Percentiles rank a stretch among this genome's conserved stretches.
phyloP scores from a whole-genome alignment of 768 basidiomycete species.

The Mycena leptocephala region DNA sequence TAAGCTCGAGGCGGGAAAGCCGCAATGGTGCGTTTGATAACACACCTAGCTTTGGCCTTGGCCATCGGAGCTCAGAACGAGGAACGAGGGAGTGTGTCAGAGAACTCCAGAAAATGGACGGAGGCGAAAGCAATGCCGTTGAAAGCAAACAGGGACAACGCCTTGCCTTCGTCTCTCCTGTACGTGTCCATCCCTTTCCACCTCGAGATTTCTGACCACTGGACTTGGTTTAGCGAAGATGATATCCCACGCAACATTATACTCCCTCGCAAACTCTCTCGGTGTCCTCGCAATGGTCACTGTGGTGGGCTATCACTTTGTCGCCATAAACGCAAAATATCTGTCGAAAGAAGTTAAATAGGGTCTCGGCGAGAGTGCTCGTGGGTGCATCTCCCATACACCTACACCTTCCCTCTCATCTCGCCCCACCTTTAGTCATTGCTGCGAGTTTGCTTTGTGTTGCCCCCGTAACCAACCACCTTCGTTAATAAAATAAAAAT shows the following conservation, averaged over 20 bases:
- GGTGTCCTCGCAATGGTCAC: slow-evolving; percentile 91
- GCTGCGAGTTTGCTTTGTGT: background rate
- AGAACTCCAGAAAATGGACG: slow-evolving; percentile 12
- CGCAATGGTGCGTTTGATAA: background rate
- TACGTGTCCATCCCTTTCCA: slow-evolving; percentile 33
- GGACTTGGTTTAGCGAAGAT: slow-evolving; percentile 55
- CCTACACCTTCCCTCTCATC: background rate
- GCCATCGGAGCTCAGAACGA: slow-evolving; percentile 61
- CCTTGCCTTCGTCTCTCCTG: slow-evolving; percentile 19
- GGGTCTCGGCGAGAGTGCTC: background rate
- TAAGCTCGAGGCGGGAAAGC: background rate
- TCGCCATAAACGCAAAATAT: slow-evolving; percentile 82
- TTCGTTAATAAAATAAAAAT: background rate
- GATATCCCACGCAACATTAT: slow-evolving; percentile 88
- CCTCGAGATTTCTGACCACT: background rate
- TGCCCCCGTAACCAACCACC: background rate
- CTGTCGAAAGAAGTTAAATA: slow-evolving; percentile 33
- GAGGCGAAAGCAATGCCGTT: slow-evolving; percentile 1
- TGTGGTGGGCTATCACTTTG: slow-evolving; percentile 91
- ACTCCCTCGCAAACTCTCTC: slow-evolving; percentile 86
- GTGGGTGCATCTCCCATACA: background rate
- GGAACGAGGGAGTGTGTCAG: slow-evolving; percentile 27
- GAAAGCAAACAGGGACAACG: slow-evolving; percentile 38
- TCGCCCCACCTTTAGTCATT: background rate
- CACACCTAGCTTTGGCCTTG: slow-evolving; percentile 75